phyloP scores from a whole-genome alignment of 352 stramenopile species.

The Globisporangium acanthophoron region DNA sequence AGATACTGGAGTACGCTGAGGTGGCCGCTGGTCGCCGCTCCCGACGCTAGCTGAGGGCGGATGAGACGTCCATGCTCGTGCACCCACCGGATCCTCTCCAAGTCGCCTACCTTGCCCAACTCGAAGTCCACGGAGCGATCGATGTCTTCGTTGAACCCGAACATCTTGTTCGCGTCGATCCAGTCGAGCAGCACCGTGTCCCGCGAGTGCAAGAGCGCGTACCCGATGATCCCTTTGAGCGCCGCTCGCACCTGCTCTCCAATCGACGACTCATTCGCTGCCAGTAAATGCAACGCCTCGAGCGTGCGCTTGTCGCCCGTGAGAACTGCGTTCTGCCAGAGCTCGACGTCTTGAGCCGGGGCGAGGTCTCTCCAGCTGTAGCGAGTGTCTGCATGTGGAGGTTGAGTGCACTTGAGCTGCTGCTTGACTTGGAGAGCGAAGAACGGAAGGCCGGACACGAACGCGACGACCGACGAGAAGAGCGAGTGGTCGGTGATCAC shows the following conservation, averaged over 20 bases:
- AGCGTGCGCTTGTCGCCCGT: conserved; percentile 1
- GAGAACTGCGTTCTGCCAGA: conserved; percentile 3
- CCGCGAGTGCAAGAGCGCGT: background rate
- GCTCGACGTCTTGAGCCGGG: background rate
- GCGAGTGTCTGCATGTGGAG: background rate
- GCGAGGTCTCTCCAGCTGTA: background rate
- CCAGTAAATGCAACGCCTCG: conserved; percentile 2
- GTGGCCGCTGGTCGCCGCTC: background rate
- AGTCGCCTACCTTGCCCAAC: background rate
- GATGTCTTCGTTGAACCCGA: background rate
- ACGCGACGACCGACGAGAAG: conserved; percentile 1
- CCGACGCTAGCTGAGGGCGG: background rate
- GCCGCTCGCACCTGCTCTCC: background rate
- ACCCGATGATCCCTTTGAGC: background rate
- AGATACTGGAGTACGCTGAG: background rate
- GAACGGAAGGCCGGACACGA: background rate
- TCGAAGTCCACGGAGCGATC: background rate
- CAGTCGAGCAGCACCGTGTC: conserved; percentile 4
- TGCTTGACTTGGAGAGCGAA: conserved; percentile 1
- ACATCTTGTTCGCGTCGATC: background rate
- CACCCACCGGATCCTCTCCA: background rate
- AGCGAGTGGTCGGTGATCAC: background rate
- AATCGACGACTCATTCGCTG: background rate
- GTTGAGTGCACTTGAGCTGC: background rate
- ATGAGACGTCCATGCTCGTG: background rate